phyloP scores from a whole-genome alignment of 2,329 filamentous ascomycete species.

The Periconia sp. region DNA sequence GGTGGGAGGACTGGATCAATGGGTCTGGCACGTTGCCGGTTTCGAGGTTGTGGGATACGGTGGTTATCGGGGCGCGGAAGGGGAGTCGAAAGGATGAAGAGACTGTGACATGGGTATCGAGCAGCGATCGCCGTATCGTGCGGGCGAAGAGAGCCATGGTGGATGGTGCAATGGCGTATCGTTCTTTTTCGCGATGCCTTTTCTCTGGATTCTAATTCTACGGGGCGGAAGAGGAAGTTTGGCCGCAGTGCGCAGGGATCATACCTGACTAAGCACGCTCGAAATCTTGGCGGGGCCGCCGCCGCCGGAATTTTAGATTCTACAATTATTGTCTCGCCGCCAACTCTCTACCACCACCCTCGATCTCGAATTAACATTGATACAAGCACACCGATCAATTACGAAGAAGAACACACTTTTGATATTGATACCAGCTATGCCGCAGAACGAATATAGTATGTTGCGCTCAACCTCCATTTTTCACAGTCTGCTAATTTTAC shows the following conservation, averaged over 20 bases:
- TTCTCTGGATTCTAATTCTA: neutral
- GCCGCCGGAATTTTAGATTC: slow-evolving; percentile 1
- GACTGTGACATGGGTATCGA: slow-evolving; percentile 59
- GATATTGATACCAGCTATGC: slow-evolving; percentile 50
- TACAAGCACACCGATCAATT: slow-evolving; percentile 4
- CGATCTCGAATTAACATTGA: slow-evolving; percentile 8
- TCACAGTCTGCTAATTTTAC: too few relatives aligned
- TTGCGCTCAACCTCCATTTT: too few relatives aligned
- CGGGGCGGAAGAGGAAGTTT: neutral
- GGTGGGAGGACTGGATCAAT: slow-evolving; percentile 53
- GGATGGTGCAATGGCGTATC: slow-evolving; percentile 17
- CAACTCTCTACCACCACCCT: slow-evolving; percentile 9
- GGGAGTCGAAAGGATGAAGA: slow-evolving; percentile 58
- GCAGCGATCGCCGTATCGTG: slow-evolving; percentile 63
- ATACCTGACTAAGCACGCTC: slow-evolving; percentile 17
- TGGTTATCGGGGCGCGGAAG: slow-evolving; percentile 51
- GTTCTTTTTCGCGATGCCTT: slow-evolving; percentile 9
- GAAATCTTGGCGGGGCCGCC: slow-evolving; percentile 14
- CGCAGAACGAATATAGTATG: slow-evolving; percentile 71
- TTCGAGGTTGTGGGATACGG: slow-evolving; percentile 44
- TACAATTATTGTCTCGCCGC: neutral
- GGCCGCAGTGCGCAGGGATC: slow-evolving; percentile 3
- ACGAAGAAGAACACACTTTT: too few relatives aligned
- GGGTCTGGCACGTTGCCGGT: slow-evolving; percentile 39
- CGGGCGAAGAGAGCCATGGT: slow-evolving; percentile 48